Conservation (phyloP, 768 basidiomycete species). For the Megacollybia marginata region DNA sequence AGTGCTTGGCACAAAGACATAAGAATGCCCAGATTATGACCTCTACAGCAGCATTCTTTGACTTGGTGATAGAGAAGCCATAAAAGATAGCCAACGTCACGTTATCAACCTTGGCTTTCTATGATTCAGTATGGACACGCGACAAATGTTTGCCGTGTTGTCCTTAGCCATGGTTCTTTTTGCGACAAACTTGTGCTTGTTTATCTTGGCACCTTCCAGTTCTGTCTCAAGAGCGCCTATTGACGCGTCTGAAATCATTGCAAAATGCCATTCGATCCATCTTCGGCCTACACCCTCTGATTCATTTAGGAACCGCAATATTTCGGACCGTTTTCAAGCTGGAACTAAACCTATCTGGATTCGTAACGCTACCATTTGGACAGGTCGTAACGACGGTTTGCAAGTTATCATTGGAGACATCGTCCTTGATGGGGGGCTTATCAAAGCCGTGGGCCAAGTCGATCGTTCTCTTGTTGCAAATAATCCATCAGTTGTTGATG, state of each 20-base stretch:
- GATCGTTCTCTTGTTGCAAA: conserved; percentile 14
- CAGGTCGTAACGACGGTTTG: conserved; percentile 40
- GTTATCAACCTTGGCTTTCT: too few species aligned
- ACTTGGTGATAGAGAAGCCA: too few species aligned
- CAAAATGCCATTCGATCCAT: background rate
- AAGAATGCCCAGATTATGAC: too few species aligned
- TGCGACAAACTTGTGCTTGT: too few species aligned
- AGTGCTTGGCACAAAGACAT: too few species aligned
- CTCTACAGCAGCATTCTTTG: too few species aligned
- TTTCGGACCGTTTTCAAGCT: conserved; percentile 39
- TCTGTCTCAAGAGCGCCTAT: background rate
- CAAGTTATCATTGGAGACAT: conserved; percentile 41
- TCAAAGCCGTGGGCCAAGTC: conserved; percentile 32
- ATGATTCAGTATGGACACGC: too few species aligned
- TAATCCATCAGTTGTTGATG: conserved; percentile 5
- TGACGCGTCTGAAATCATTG: background rate
- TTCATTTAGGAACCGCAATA: conserved; percentile 25
- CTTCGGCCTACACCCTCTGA: background rate
- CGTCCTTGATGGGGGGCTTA: conserved; percentile 38
- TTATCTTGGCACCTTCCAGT: too few species aligned
- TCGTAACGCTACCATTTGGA: conserved; percentile 60
- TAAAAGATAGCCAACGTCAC: too few species aligned
- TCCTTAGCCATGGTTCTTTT: too few species aligned
- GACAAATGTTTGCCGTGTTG: too few species aligned
- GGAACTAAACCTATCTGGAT: conserved; percentile 42